Base-by-base conservation (phyloP, 768 basidiomycete genomes). In the Coprinopsis strossmayeri region DNA sequence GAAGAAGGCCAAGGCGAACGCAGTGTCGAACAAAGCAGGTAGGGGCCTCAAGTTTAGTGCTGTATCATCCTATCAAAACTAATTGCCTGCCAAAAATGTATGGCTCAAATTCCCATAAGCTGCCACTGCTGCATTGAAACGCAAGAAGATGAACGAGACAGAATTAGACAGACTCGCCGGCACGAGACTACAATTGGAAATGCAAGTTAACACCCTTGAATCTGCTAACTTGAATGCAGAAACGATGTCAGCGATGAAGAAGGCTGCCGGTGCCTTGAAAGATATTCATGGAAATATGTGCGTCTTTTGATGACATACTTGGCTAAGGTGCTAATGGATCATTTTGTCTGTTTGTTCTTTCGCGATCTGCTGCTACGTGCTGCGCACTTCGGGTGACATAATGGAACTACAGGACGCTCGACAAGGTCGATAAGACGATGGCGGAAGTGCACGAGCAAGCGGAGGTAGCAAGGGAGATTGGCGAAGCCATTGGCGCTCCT, bases 231-330 rank as follows among this genome's bases (percentile, higher is more conserved):
- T 98, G 66, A 98, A 99, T 64, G 85, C 88, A 60, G 93, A 97
- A 76, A 97, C 93, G 12, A 91, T 99, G 88, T 73, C 79, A 18
- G 93, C 89, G 23, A 96, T 99, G 90, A 96, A 93, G 86, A 87
- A 88, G 66, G 95, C 89, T 30, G 79, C 92, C 0, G 82, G 85
- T 52, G 96, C 87, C 23, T 78, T 98, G 65, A 86, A 85, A 67
- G 76, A 79, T 41, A 96, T 98, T 46, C 95, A 98, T 57, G 83
- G 84, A 38, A 82, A 82, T 60, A 74, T 96, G 94, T 96, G 53
- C 63, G 92, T 83, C 23, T 2, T 2, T 25, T 18, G 11, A 4
- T 44, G 15, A 7, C 30, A 15, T 32, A 7, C 30, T 15, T 7
- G 30, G 30, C 30, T 32, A n/a, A n/a, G n/a, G n/a, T n/a, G n/a